A percentile compares a stretch with the other conserved stretches of the same genome.
Evolutionary conservation across 306 rosid species (phyloP).

Genomic region (Dalbergia cultrata): DNA sequence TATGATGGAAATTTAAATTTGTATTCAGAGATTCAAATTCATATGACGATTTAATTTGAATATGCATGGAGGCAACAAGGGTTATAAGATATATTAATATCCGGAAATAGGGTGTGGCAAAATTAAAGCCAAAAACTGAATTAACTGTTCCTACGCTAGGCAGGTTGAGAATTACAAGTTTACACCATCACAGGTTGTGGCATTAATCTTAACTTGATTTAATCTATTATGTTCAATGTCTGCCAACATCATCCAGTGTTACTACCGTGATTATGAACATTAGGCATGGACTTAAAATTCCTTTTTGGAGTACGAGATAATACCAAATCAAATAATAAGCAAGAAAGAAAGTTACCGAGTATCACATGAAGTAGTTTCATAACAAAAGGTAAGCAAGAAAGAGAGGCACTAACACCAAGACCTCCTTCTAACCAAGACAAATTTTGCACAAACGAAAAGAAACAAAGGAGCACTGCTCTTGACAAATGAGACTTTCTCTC

Average conservation of each 20-base stretch:
- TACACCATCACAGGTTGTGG: neutral
- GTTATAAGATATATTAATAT: neutral
- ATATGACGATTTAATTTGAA: neutral
- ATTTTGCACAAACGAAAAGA: too few relatives aligned
- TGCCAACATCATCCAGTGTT: neutral
- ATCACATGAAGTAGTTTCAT: too few relatives aligned
- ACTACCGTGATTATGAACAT: neutral
- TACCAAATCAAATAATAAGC: too few relatives aligned
- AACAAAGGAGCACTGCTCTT: too few relatives aligned
- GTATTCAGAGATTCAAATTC: neutral
- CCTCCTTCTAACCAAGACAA: too few relatives aligned
- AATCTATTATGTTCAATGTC: neutral
- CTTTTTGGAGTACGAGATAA: neutral
- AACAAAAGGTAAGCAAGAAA: too few relatives aligned
- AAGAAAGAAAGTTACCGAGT: too few relatives aligned
- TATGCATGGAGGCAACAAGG: neutral
- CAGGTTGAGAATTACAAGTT: neutral
- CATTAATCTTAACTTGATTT: constrained; percentile 14
- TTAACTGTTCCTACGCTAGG: neutral
- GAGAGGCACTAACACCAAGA: too few relatives aligned
- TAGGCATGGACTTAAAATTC: neutral
- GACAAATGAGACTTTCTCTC: too few relatives aligned
- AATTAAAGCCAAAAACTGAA: neutral
- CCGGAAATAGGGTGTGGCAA: neutral
- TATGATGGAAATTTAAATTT: too few relatives aligned